Evolutionary conservation across 768 basidiomycete species (phyloP).

Genomic region (Trametes cingulata): DNA sequence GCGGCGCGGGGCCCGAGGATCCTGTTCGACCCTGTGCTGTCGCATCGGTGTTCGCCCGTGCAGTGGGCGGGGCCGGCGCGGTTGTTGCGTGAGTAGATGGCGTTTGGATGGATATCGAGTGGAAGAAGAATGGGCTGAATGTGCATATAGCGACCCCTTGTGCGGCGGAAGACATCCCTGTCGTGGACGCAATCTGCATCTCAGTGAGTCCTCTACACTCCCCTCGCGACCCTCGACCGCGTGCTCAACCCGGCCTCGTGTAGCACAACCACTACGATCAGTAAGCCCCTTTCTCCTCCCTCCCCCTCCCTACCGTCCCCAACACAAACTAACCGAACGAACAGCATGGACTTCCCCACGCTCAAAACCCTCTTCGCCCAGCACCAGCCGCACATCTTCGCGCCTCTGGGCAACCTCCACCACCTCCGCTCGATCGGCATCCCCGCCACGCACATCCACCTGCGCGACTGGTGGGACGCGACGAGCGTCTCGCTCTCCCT

Average conservation of each 20-base stretch:
- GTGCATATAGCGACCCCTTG: conserved; percentile 36
- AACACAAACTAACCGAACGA: no score
- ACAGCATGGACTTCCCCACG: conserved; percentile 37
- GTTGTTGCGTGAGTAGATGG: conserved; percentile 36
- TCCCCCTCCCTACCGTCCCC: neutral
- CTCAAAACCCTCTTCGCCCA: conserved; percentile 31
- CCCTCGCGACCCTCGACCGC: neutral
- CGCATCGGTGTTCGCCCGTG: conserved; percentile 37
- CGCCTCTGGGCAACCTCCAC: conserved; percentile 44
- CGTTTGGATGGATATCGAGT: conserved; percentile 22
- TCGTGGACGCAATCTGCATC: conserved; percentile 51
- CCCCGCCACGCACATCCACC: conserved; percentile 35
- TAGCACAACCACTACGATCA: conserved; percentile 44
- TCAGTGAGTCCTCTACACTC: conserved; percentile 37
- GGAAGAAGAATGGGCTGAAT: neutral
- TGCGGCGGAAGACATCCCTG: conserved; percentile 44
- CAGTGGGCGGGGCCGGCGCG: conserved; percentile 35
- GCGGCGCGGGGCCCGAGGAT: conserved; percentile 40
- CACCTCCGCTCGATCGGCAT: conserved; percentile 37
- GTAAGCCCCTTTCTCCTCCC: conserved; percentile 10
- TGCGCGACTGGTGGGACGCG: conserved; percentile 55
- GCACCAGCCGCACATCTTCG: conserved; percentile 42
- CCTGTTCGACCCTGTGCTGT: conserved; percentile 41
- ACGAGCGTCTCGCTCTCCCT: conserved; percentile 31
- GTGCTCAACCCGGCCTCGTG: neutral